Evolutionary conservation across 2,329 filamentous ascomycete genomes (phyloP).

Genomic region (Blastomyces silverae): DNA sequence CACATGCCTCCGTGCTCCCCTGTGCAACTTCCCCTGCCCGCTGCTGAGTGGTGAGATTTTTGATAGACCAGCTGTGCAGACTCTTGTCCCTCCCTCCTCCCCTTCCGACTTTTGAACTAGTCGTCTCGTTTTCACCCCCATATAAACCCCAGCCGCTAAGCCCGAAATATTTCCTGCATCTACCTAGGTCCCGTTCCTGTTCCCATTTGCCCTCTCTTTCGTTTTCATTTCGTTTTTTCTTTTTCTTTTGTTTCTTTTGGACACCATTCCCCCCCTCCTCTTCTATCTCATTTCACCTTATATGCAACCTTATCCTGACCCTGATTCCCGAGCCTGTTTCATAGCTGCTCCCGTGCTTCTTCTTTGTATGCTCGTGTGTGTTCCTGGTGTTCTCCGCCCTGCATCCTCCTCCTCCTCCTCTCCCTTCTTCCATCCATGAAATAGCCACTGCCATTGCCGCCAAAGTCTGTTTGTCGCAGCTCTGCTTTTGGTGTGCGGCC

Average conservation of each 20-base stretch:
- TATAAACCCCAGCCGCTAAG: constrained; percentile 5
- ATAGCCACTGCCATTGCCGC: constrained; percentile 22
- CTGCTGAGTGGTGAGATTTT: constrained; percentile 5
- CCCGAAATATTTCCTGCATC: neutral
- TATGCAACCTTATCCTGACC: constrained; percentile 6
- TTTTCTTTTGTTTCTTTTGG: constrained; percentile 17
- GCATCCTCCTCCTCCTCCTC: neutral
- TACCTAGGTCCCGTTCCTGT: neutral
- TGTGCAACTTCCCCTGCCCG: neutral
- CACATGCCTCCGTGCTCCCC: neutral
- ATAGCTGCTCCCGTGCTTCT: neutral
- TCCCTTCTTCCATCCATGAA: neutral
- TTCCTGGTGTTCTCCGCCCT: neutral
- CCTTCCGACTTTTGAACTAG: neutral
- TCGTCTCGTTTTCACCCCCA: neutral
- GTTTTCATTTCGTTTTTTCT: constrained; percentile 14
- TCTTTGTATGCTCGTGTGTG: neutral
- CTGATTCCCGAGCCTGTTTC: neutral
- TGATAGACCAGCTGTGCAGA: neutral
- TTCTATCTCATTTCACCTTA: neutral
- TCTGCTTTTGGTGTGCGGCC: constrained; percentile 13
- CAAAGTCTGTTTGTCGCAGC: constrained; percentile 27
- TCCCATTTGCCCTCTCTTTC: constrained; percentile 13
- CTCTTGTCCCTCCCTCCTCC: neutral
- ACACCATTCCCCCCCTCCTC: too few species aligned